phyloP scores from a whole-genome alignment of 345 rosid species.

The Aquilaria yunnanensis region DNA sequence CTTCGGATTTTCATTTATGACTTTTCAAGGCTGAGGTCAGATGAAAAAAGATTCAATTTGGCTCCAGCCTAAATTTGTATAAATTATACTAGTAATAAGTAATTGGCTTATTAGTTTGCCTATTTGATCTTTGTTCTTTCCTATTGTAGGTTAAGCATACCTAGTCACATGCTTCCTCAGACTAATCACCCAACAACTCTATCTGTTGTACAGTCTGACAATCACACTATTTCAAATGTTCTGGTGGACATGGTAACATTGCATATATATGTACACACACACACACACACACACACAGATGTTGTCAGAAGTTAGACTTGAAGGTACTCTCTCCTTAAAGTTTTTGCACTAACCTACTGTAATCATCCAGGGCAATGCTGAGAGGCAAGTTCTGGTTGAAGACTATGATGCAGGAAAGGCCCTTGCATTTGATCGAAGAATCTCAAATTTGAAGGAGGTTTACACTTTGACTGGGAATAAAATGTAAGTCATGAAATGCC shows the following conservation, averaged over 20 bases:
- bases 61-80: not conserved
- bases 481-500: conserved; percentile 46
- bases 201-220: conserved; percentile 61
- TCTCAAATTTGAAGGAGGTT: conserved; percentile 74
- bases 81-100: not conserved
- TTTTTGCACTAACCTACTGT: conserved; percentile 8
- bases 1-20: conserved; percentile 78
- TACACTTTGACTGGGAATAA: conserved; percentile 77
- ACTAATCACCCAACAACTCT: conserved; percentile 79
- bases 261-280: not conserved
- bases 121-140: conserved; percentile 16
- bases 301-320: not conserved
- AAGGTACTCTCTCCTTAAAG: not conserved
- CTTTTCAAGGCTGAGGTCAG: conserved; percentile 80
- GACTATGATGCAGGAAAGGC: conserved; percentile 72
- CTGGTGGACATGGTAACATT: conserved; percentile 82
- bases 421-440: conserved; percentile 80
- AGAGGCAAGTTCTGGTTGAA: conserved; percentile 91
- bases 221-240: conserved; percentile 76
- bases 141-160: conserved; percentile 60
- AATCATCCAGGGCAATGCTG: conserved; percentile 54
- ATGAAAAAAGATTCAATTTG: conserved; percentile 10
- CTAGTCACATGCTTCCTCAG: conserved; percentile 73
- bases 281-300: not conserved
- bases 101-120: conserved; percentile 5